Base-by-base conservation (phyloP, 2,329 filamentous ascomycete species). In the Monilinia fructigena region DNA sequence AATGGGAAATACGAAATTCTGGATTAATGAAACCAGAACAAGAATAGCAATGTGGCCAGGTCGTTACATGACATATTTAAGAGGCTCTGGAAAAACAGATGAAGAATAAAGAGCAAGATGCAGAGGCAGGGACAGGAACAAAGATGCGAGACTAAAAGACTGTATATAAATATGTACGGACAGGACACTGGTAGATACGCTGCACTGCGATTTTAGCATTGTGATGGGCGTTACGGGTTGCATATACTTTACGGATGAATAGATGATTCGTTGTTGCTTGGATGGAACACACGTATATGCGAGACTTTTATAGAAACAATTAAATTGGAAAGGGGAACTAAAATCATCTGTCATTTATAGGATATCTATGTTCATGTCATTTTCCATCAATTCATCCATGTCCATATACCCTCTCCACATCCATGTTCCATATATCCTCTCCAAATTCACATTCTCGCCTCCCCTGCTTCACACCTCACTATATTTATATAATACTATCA, bases 401-500 rank as follows among this genome's bases (percentile, higher is more conserved):
- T 50, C 14, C 58, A 50, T 38, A 48, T 42, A 42, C 12, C 40
- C 40, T 42, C 38, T 40, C 38, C 14, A 40, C 11, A 3, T 14
- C 38, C 11, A 40, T 40, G 38, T 40, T 60, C 31, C 58, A 38
- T 50, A 50, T 60, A 50, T 12, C 58, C 28, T 38, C 53, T 31
- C 45, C 45, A 61, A 7, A 12, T 38, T 50, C 42, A 20, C 14
- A 40, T 62, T 40, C 10, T 61, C 54, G 14, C 38, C 31, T 16
- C 40, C 16, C 45, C 31, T 18, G 26, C 12, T 60, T 20, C 53
- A 56, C n/a, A n/a, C 18, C 40, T 18, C 52, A 45, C 20, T 55
- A 40, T 50, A 38, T 26, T 31, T 28, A 20, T 26, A 5, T 8
- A 50, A 40, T 65, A 63, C 58, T 63, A 72, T 80, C 69, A 97